Evolutionary conservation across 1,284 basidiomycete species (phyloP), one percentile per base, ranked within the genome.

Genomic region (Grifola frondosa): DNA sequence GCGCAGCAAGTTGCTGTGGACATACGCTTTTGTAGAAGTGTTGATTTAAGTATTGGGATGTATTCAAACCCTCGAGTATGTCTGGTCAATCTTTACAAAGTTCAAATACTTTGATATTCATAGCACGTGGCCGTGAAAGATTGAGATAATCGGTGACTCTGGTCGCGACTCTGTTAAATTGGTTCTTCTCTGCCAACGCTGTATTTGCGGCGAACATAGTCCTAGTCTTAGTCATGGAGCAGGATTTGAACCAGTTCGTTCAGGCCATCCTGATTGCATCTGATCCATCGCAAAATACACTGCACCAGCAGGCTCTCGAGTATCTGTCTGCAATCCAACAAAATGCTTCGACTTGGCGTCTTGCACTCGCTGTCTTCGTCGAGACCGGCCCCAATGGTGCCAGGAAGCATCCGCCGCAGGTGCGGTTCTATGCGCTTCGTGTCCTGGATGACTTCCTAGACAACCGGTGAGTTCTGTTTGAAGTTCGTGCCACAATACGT

Each of bases 401-500:
- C 23, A 72, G 79, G 57, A 88, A 83, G 65, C 80, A 91, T 64
- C 79, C 81, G 17, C 65, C 80, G 33, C 81, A 92, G 58, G 88
- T 80, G 30, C 78, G 92, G 44, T 88, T 95, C 69, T 94, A 89
- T 64, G 89, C 86, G 19, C 71, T 96, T 53, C 81, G 90, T 48
- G 80, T 96, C 44, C 66, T 96, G 45, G 89, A 92, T 50, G 89
- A 92, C 42, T 91, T 90, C 60, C 74, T 95, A 48, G 88, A 90
- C 57, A 85, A 84, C 64, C 78, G 84, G 91, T 91, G 63, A 72
- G 88, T 71, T 12, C 3, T 9, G 23, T 29, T 35, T 5, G 21
- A 20, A 3, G 11, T 22, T 19, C 36, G 10, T 17, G 7, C n/a
- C 4, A 3, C 24, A 12, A 22, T 13, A 35, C 8, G 32, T 26